Evolutionary conservation across 352 stramenopile species (phyloP), one percentile per base, ranked within the genome.

Genomic region (Pythium pyrilobum): DNA sequence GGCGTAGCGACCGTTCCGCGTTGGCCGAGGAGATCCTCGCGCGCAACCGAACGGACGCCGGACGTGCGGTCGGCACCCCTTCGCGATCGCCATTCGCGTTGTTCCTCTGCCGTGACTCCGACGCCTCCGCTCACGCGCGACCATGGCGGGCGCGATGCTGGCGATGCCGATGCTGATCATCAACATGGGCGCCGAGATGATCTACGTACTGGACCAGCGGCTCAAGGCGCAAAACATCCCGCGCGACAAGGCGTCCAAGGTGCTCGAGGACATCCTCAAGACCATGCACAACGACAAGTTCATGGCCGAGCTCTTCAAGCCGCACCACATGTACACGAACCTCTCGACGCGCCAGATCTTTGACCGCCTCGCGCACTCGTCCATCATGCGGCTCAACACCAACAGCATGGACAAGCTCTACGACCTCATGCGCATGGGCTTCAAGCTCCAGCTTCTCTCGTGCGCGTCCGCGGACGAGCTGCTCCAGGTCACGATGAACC

Each of bases 341-440:
- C 27, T 79, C 28, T 82, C 82, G n/a, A 96, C 85, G 41, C 83
- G 86, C 16, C 85, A 96, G 65, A 90, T 97, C 60, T 96, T 97
- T 56, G 85, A 96, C 43, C 76, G 84, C 18, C 71, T 97, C 18
- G 90, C 89, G 23, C 91, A 97, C 66, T 96, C 85, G 50, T 96
- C 86, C 39, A 97, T 97, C 67, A 97, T 97, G 91, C 75, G 89
- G 7, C 74, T 97, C 37, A 97, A 97, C 64, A 77, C 90, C 47
- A 96, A 86, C 57, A 95, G 81, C 63, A 97, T 97, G 90, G 85
- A 96, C 71, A 97, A 97, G 80, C 82, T 97, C 24, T 97, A 96
- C 66, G 91, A 97, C 44, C 71, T 97, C 52, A 97, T 97, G 85
- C 89, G 85, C 49, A 97, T 97, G 91, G 91, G 87, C n/a, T 96